A percentile compares a stretch with the other conserved stretches of the same genome.
These are phyloP conservation scores for Cordia subcordata DNA, from an alignment of 257 asterid genomes.

Conservation along the genomic window DNA sequence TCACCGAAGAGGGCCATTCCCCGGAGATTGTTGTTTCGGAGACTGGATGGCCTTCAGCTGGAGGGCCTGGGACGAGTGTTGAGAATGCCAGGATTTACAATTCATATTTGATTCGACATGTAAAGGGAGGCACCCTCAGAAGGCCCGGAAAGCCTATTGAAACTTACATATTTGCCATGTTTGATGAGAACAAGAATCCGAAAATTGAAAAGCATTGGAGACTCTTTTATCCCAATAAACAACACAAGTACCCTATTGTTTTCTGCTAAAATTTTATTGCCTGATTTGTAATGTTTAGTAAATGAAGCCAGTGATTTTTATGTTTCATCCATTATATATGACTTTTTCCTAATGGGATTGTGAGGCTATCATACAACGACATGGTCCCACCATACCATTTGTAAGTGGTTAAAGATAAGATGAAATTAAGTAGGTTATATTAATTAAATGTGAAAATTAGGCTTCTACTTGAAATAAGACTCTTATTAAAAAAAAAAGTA, in stretches of 20 bases:
- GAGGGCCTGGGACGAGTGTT: slow-evolving; percentile 17
- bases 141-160: slow-evolving; percentile 25
- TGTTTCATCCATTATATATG: no score
- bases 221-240: slow-evolving; percentile 14
- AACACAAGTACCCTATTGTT: slow-evolving; percentile 22
- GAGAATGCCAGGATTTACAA: slow-evolving; percentile 27
- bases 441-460: no score
- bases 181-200: slow-evolving; percentile 26
- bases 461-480: no score
- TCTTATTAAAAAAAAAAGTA: no score
- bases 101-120: slow-evolving; percentile 18
- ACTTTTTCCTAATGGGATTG: slow-evolving; percentile 14
- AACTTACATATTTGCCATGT: slow-evolving; percentile 27
- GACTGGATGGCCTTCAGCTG: slow-evolving; percentile 41
- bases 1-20: slow-evolving; percentile 19
- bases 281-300: neutral
- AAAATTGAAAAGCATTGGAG: slow-evolving; percentile 27
- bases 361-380: no score
- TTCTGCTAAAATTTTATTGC: neutral
- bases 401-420: no score
- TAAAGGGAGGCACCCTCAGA: slow-evolving; percentile 22
- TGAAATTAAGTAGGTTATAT: no score
- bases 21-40: slow-evolving; percentile 32
- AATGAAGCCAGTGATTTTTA: neutral
- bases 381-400: no score